Base-by-base conservation (phyloP, 441 rosid species). In the Populus tomentosa region DNA sequence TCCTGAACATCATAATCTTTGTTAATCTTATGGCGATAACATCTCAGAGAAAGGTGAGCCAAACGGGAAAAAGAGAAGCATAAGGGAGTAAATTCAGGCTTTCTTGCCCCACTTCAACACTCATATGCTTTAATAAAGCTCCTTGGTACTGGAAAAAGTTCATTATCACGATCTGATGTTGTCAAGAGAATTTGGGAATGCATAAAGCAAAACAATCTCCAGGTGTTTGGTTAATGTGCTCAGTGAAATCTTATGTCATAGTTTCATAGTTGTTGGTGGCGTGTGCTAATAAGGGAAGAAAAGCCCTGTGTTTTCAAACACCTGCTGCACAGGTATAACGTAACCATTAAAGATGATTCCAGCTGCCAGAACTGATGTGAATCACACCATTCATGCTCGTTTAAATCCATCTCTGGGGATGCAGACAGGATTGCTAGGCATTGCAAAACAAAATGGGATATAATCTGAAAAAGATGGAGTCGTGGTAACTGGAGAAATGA, bases 121-220 rank as follows among this genome's bases (percentile, higher is more conserved):
- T 56, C 62, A 20, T 8, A 56, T 20, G 62, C 62, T 56, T 56
- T 56, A n/a, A 56, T 6, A 56, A 56, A 56, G 62, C n/a, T 56
- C 62, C 62, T 56, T 20, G 62, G 62, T 2, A 20, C 62, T 56
- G 62, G 62, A 56, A 21, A 56, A 56, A 56, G 62, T 56, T 6
- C 23, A 20, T n/a, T 56, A 56, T 56, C 62, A 8, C 62, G 62
- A 56, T 56, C 62, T 56, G 62, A 56, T 20, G 62, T 56, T 56
- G 62, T 56, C 21, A 56, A 56, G 62, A 56, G 88, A 87, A 88
- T 92, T 84, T 90, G 92, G 95, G 87, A 84, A 7, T 92, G 89
- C 89, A 91, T 92, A 71, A 85, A 90, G 80, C 85, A 89, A 80
- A 87, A 92, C 71, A 84, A 88, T 80, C 88, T 92, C 73, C 94